A percentile compares a stretch with the other conserved stretches of the same genome.
phyloP scores from a whole-genome alignment of 257 asterid genomes.

The Phtheirospermum japonicum region DNA sequence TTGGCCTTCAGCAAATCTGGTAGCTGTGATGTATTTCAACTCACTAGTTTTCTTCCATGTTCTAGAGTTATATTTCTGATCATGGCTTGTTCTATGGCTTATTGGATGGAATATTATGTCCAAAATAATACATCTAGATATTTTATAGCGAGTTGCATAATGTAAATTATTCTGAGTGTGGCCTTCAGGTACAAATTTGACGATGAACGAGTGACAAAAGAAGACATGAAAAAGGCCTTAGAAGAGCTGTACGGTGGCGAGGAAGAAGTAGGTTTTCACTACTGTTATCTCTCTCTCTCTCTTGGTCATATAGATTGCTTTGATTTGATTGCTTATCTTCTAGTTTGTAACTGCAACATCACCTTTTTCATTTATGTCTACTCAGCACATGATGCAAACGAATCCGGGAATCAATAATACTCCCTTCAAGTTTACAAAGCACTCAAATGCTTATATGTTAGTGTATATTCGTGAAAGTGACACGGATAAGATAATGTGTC shows the following conservation, averaged over 20 bases:
- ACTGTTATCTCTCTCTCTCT: not conserved
- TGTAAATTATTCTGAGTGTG: conserved; percentile 27
- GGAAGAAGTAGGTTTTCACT: conserved; percentile 45
- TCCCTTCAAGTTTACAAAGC: no score
- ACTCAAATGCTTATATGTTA: no score
- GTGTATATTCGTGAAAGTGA: conserved; percentile 33
- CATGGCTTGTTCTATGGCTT: conserved; percentile 7
- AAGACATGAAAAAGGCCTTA: conserved; percentile 48
- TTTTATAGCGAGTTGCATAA: conserved; percentile 11
- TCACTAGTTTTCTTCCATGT: not conserved
- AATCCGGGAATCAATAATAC: conserved; percentile 36
- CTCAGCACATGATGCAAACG: conserved; percentile 40
- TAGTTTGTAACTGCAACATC: conserved; percentile 11
- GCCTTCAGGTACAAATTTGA: conserved; percentile 58
- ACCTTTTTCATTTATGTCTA: conserved; percentile 26
- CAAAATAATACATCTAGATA: conserved; percentile 10
- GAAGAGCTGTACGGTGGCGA: conserved; percentile 62
- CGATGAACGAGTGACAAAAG: conserved; percentile 64
- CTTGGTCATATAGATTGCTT: conserved; percentile 6
- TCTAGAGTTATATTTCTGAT: conserved; percentile 17
- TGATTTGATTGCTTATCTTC: conserved; percentile 8
- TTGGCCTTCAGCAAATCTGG: conserved; percentile 22
- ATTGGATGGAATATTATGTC: conserved; percentile 1
- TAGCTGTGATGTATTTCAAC: conserved; percentile 19
- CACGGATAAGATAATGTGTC: conserved; percentile 47